A percentile compares a stretch with the other conserved stretches of the same genome.
Conservation (phyloP, 108 stramenopile species). For the Epipyxis sp. region DNA sequence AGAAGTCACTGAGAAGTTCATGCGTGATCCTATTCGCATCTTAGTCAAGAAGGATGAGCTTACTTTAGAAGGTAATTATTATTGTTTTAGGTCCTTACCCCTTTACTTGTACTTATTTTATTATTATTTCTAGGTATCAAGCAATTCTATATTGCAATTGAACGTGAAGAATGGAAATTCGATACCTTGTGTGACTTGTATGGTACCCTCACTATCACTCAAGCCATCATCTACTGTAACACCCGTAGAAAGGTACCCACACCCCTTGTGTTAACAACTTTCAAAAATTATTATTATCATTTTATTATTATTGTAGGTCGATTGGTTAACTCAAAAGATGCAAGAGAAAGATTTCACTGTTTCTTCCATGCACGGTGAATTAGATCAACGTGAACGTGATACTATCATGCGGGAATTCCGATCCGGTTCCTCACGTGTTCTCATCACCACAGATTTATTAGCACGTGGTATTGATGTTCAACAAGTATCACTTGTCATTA, state of each 20-base stretch:
- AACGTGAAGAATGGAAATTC: slow-evolving; percentile 97
- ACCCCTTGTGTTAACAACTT: slow-evolving; percentile 3
- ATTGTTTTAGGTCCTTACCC: too few relatives aligned
- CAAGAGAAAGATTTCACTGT: slow-evolving; percentile 94
- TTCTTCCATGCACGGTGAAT: slow-evolving; percentile 99
- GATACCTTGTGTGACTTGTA: slow-evolving; percentile 99
- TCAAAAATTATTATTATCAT: not conserved
- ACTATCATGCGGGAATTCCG: slow-evolving; percentile 99
- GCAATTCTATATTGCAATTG: slow-evolving; percentile 99
- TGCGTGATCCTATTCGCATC: slow-evolving; percentile 98
- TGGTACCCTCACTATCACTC: slow-evolving; percentile 98
- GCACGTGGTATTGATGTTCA: slow-evolving; percentile 84
- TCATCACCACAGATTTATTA: slow-evolving; percentile 95
- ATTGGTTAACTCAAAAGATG: slow-evolving; percentile 98
- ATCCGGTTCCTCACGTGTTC: slow-evolving; percentile 95
- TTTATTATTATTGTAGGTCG: too few relatives aligned
- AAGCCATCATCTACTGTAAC: slow-evolving; percentile 99
- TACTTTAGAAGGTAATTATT: slow-evolving; percentile 99
- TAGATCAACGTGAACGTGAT: slow-evolving; percentile 99
- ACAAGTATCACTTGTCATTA: slow-evolving; percentile 98
- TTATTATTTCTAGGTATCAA: too few relatives aligned
- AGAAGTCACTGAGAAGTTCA: slow-evolving; percentile 96
- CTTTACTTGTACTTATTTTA: too few relatives aligned
- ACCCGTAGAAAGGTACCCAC: slow-evolving; percentile 98
- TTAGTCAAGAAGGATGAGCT: slow-evolving; percentile 99